Evolutionary conservation across 2,329 filamentous ascomycete species (phyloP).

Genomic region (Samsoniella hepiali): DNA sequence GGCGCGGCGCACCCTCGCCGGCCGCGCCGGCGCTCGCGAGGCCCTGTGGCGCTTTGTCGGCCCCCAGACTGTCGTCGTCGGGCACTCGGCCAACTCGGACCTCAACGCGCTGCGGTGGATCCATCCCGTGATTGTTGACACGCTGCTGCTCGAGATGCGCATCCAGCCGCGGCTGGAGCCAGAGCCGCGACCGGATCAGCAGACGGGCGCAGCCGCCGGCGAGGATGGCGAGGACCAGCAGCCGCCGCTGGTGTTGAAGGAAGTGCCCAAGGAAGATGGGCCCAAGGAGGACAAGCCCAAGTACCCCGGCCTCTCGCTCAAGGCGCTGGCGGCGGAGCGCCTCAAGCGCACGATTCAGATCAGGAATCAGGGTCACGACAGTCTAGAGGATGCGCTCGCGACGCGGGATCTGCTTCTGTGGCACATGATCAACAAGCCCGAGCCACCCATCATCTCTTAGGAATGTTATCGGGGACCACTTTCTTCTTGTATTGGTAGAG

Average conservation of each 20-base stretch:
- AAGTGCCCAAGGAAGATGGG: constrained; percentile 14
- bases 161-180: constrained; percentile 19
- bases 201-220: neutral
- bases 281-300: constrained; percentile 12
- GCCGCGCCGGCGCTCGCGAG: constrained; percentile 39
- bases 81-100: constrained; percentile 43
- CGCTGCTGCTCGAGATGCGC: constrained; percentile 34
- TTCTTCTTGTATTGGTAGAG: neutral
- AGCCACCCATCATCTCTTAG: neutral
- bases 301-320: constrained; percentile 36
- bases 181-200: constrained; percentile 18
- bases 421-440: constrained; percentile 27
- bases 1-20: constrained; percentile 35
- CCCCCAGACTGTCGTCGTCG: constrained; percentile 46
- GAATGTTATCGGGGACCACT: neutral
- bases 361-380: constrained; percentile 37
- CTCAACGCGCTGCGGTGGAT: constrained; percentile 46
- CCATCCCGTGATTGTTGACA: constrained; percentile 45
- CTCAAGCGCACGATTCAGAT: constrained; percentile 40
- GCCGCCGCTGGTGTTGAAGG: constrained; percentile 4
- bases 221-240: neutral
- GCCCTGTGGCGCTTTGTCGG: constrained; percentile 44
- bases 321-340: constrained; percentile 35
- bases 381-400: constrained; percentile 44
- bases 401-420: constrained; percentile 41